Evolutionary conservation across 1,284 basidiomycete genomes (phyloP), one percentile per base, ranked within the genome.

Genomic region (Ustilago lituana): DNA sequence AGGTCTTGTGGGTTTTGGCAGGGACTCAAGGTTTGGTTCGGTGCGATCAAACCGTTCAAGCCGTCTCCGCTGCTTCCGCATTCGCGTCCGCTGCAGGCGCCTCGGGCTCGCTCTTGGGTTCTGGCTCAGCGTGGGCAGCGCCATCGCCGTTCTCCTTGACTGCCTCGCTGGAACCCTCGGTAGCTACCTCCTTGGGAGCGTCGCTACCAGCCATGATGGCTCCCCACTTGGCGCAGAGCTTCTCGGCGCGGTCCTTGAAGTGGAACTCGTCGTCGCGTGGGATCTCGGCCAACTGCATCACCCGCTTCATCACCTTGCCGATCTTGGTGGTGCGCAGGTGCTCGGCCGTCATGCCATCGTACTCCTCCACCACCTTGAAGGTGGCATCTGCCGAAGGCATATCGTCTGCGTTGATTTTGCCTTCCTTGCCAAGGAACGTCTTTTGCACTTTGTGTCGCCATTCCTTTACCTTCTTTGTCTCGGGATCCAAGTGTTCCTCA

Each of bases 221-320:
- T 7, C 63, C 64, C 78, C 78, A 80, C 67, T 83, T 84, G 54
- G 81, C 74, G 77, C 85, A 84, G 31, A 87, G 81, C 68, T 82
- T 84, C 49, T 81, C 69, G 4, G 86, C 84, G 29, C 94, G 89
- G 23, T 89, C 87, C 52, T 89, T 89, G 86, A 98, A 94, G 73
- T 91, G 87, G 86, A 89, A 92, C 81, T 95, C 89, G 32, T 88
- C 89, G 78, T 97, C 90, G 55, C 89, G 86, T 12, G 94, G 93
- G 22, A 96, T 89, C 24, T 68, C 78, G 17, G 84, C 67, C 19
- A 94, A 86, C 26, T 88, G 86, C 39, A 91, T 87, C 76, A 97
- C 94, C 83, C 93, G 92, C 80, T 93, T 91, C 91, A 97, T 94
- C 48, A 98, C 94, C 84, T 98, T 98, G 84, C 91, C 93, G 79